phyloP scores from a whole-genome alignment of 179 eudicot genomes.

The Sideroxylon spinosum region DNA sequence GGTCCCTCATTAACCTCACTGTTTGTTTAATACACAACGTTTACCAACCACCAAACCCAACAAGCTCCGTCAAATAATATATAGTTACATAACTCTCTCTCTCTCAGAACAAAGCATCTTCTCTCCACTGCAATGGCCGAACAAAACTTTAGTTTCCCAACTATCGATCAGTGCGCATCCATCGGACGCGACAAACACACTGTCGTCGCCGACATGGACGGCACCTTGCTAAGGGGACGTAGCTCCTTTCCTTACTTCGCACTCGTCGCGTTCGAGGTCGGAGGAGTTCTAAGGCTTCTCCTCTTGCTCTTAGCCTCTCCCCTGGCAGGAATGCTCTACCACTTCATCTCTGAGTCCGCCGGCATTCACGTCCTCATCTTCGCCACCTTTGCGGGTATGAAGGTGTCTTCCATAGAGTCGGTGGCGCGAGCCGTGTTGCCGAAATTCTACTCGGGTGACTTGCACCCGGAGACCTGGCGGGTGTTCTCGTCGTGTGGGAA shows the following conservation, averaged over 20 bases:
- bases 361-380: slow-evolving; percentile 34
- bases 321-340: slow-evolving; percentile 27
- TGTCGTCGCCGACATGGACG: slow-evolving; percentile 37
- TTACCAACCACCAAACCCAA: neutral
- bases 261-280: slow-evolving; percentile 34
- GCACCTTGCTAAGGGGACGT: slow-evolving; percentile 27
- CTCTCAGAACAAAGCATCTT: neutral
- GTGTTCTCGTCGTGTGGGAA: slow-evolving; percentile 35
- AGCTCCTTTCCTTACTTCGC: slow-evolving; percentile 39
- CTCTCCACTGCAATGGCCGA: slow-evolving; percentile 14
- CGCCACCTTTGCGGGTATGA: slow-evolving; percentile 28
- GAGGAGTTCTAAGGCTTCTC: slow-evolving; percentile 35
- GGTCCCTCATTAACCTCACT: neutral
- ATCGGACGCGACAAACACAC: slow-evolving; percentile 28
- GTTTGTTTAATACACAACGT: neutral
- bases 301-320: slow-evolving; percentile 33
- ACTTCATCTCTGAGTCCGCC: slow-evolving; percentile 28
- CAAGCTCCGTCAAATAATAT: neutral
- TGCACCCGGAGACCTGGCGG: slow-evolving; percentile 40
- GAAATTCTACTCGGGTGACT: slow-evolving; percentile 33
- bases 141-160: slow-evolving; percentile 15
- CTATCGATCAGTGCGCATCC: slow-evolving; percentile 24
- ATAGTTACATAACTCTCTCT: neutral
- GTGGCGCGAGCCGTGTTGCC: slow-evolving; percentile 39
- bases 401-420: slow-evolving; percentile 31